Evolutionary conservation across 768 basidiomycete genomes (phyloP), one percentile per base, ranked within the genome.

Genomic region (Mycena albidolilacea): DNA sequence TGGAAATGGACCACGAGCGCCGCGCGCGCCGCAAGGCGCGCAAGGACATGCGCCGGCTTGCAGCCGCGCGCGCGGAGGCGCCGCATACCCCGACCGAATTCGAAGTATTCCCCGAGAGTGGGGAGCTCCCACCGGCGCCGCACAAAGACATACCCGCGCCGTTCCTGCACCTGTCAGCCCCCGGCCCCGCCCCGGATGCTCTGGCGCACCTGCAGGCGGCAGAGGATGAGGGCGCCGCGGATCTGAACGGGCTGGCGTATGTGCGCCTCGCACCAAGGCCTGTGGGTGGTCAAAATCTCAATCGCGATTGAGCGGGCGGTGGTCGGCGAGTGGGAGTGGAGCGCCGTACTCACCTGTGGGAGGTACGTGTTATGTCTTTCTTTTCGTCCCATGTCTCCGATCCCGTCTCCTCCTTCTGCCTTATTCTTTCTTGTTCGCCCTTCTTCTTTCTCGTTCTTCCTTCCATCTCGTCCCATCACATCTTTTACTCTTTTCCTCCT

Each of bases 41-140:
- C 11, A 70, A 70, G 55, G 69, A 70, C 44, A 70, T 70, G 69
- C 69, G 69, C 0, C 61, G 69, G 6, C 52, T 70, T 9, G 69
- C 69, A 0, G 43, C 38, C 0, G 69, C 69, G 15, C 30, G 43
- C 5, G 62, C 69, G 3, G 21, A 23, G 19, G 17, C 48, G 7
- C 30, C 19, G 19, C 60, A 43, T 19, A 21, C 48, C 30, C 64
- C 30, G 11, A 17, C 19, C 17, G 43, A 67, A 10, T 67, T 67
- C 43, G 66, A 55, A 15, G 65, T 54, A 10, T 58, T 58, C 44
- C 66, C 66, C 3, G 44, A 43, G 3, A 59, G 43, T 30, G 30
- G 30, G 30, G 23, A 11, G 21, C 52, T 14, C 5, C 9, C 9
- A 15, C 64, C 37, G 48, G 5, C 48, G 7, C 11, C n/a, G 14